A percentile compares a stretch with the other conserved stretches of the same genome.
Evolutionary conservation across 805 yeast species (phyloP).

Genomic region (Metschnikowia henanensis): DNA sequence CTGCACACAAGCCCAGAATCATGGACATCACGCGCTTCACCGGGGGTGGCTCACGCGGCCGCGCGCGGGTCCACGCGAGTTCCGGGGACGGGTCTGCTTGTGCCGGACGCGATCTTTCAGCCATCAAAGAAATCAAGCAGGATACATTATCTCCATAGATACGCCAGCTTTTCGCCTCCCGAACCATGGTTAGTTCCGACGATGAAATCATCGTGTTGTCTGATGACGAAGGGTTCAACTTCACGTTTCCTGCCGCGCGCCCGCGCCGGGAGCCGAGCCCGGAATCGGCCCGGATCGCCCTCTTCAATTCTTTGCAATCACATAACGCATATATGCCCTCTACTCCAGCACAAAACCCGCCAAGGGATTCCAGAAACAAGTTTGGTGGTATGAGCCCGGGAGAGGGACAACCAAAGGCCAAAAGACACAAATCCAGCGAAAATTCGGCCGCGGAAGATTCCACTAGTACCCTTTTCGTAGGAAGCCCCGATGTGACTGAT

Average conservation of each 20-base stretch:
- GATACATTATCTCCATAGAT: neutral
- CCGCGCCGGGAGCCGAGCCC: neutral
- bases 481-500: neutral
- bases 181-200: slow-evolving; percentile 6
- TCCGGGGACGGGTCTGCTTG: neutral
- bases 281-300: neutral
- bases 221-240: slow-evolving; percentile 10
- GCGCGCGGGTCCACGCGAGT: too few species aligned
- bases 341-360: neutral
- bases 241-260: neutral
- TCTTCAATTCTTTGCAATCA: neutral
- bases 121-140: neutral
- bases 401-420: neutral
- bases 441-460: neutral
- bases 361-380: neutral
- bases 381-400: neutral
- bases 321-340: neutral
- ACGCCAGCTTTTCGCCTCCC: neutral
- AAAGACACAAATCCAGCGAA: neutral
- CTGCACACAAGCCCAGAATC: too few species aligned
- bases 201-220: slow-evolving; percentile 8
- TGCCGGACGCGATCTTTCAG: neutral
- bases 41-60: too few species aligned
- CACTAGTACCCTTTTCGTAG: neutral
- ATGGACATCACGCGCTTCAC: too few species aligned